A percentile compares a stretch with the other conserved stretches of the same genome.
Evolutionary conservation across 139 green algal genomes (phyloP).

Genomic region (Pedinophyceae sp.): DNA sequence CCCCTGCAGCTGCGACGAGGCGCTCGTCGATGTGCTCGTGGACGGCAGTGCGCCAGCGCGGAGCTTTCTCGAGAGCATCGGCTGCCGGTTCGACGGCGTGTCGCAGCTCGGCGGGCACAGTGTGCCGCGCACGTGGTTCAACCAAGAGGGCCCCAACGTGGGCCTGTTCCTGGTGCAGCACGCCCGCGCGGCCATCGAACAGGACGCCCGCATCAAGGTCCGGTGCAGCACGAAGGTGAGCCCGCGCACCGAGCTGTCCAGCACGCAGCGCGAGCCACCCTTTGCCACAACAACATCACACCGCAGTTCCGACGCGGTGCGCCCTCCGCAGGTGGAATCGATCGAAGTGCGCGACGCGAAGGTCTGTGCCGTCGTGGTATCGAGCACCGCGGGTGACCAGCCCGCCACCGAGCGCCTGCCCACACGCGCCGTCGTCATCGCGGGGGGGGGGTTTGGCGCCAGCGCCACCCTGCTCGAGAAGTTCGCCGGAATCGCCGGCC

Average conservation of each 20-base stretch:
- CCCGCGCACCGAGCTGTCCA: too few species aligned
- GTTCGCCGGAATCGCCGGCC: conserved; percentile 8
- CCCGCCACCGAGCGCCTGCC: too few species aligned
- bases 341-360: not conserved
- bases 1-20: too few species aligned
- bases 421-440: conserved; percentile 1
- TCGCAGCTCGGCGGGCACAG: conserved; percentile 8
- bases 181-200: too few species aligned
- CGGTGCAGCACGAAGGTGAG: too few species aligned
- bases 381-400: too few species aligned
- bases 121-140: conserved; percentile 1
- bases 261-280: too few species aligned
- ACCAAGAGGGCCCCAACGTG: not conserved
- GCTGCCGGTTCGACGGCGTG: not conserved
- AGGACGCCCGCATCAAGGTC: too few species aligned
- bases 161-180: too few species aligned
- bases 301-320: too few species aligned
- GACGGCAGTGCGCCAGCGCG: not conserved
- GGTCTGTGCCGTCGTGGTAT: not conserved
- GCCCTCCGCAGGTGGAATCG: too few species aligned
- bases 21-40: conserved; percentile 3
- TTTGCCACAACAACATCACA: too few species aligned
- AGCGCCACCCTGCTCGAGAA: conserved; percentile 5
- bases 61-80: not conserved
- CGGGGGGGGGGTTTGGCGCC: conserved; percentile 5